Base-by-base conservation (phyloP, 1,284 basidiomycete species). In the Athelia psychrophila region DNA sequence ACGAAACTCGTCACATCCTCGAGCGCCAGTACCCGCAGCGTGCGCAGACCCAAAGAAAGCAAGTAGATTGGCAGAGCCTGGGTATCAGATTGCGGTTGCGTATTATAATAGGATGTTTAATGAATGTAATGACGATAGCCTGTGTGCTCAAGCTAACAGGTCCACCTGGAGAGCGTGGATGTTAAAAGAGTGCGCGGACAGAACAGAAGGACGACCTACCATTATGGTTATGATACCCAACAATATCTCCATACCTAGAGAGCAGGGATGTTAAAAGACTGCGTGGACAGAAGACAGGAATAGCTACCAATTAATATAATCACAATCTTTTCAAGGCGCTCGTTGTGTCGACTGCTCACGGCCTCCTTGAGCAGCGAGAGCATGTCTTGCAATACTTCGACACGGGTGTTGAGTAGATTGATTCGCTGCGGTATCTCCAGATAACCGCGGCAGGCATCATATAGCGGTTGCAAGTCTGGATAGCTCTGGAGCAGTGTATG, bases 301-400 rank as follows among this genome's bases (percentile, higher is more conserved):
- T n/a, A n/a, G n/a, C n/a, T n/a, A 44, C 73, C 94, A 67, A 98
- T 98, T 54, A 98, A 78, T 48, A 86, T 84, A 57, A 98, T 97
- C 59, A 98, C 93, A 57, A 98, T 93, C 61, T 93, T 91, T 69
- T 98, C 95, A n/a, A 98, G 77, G 36, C 93, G 84, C 69, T 98
- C 95, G 2, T 92, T 86, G 62, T 98, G 95, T 61, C 86, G 84
- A 56, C 86, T 93, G 20, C 93, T 93, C 32, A 97, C 95, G 9
- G 91, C 91, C 71, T 98, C 95, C 71, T 98, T 98, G 47, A 98
- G 76, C 50, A 98, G 79, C 67, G 95, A 91, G 9, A 98, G 82
- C 92, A 98, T 97, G 67, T 98, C 95, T 77, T 98, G 95, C 36
- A 98, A 74, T 53, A 98, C 90, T 78, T 95, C 95, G 20, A 98